phyloP scores from a whole-genome alignment of 345 rosid species.

The Kernera saxatilis region DNA sequence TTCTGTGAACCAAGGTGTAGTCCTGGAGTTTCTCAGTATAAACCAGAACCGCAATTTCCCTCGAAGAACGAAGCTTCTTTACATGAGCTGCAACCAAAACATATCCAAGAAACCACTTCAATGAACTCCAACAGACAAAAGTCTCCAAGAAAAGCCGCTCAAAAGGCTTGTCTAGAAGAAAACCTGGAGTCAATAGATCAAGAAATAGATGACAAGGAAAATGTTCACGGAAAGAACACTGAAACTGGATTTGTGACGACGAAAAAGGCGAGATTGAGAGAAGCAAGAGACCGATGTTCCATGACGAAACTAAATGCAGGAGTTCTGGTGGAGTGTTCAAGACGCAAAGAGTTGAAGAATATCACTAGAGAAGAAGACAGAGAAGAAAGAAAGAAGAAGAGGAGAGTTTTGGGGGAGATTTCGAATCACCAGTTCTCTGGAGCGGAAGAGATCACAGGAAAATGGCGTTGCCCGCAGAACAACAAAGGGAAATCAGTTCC shows the following conservation, averaged over 20 bases:
- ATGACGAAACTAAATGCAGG: neutral
- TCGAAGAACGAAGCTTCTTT: constrained; percentile 15
- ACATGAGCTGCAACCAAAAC: constrained; percentile 17
- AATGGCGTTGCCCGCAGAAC: constrained; percentile 81
- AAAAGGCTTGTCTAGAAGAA: neutral
- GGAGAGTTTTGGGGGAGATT: constrained; percentile 49
- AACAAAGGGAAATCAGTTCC: constrained; percentile 61
- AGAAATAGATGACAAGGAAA: constrained; percentile 29
- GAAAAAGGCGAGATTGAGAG: constrained; percentile 33
- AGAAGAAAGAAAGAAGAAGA: constrained; percentile 13
- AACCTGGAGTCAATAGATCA: neutral
- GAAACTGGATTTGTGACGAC: constrained; percentile 50
- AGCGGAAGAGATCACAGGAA: constrained; percentile 43
- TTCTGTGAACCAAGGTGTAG: neutral
- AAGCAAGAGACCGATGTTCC: constrained; percentile 27
- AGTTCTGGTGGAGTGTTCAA: constrained; percentile 29
- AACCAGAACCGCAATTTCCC: constrained; percentile 6
- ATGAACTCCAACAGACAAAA: neutral
- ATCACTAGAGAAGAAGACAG: constrained; percentile 2
- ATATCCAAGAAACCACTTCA: constrained; percentile 7
- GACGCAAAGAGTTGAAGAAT: constrained; percentile 9
- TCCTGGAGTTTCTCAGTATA: neutral
- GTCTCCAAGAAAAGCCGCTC: neutral
- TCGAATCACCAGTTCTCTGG: constrained; percentile 35
- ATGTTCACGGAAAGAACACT: constrained; percentile 15